phyloP scores from a whole-genome alignment of 176 grass and related monocot genomes.

The Rhynchospora pubera region DNA sequence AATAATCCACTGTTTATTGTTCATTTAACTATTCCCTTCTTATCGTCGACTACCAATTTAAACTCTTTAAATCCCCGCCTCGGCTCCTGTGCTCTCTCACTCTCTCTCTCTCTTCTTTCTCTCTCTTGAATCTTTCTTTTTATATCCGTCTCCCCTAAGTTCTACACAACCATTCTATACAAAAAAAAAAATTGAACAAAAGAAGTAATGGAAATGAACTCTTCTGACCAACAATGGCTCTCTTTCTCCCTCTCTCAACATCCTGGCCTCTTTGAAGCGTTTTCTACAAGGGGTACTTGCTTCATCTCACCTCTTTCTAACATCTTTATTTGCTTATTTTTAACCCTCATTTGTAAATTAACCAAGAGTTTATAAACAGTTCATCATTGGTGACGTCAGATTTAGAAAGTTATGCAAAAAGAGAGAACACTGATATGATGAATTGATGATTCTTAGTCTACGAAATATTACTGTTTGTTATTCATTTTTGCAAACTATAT shows the following conservation, averaged over 20 bases:
- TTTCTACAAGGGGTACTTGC: conserved; percentile 37
- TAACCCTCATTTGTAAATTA: not conserved
- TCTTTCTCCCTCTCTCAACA: conserved; percentile 82
- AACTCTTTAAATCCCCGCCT: conserved; percentile 37
- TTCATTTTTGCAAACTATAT: too few relatives aligned
- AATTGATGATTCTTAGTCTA: not conserved
- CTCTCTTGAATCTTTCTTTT: conserved; percentile 21
- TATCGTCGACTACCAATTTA: conserved; percentile 7
- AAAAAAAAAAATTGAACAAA: conserved; percentile 7
- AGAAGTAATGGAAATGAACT: conserved; percentile 54
- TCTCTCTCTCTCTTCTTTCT: conserved; percentile 3
- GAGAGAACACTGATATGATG: not conserved
- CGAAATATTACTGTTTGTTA: not conserved
- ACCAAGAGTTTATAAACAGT: not conserved
- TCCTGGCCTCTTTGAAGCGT: conserved; percentile 64
- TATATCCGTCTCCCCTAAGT: conserved; percentile 21
- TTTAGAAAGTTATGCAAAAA: too few relatives aligned
- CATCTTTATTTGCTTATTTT: not conserved
- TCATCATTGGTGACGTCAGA: too few relatives aligned
- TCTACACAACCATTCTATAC: conserved; percentile 14
- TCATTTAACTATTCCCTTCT: conserved; percentile 11
- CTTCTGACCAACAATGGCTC: conserved; percentile 68
- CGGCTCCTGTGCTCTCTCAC: conserved; percentile 39
- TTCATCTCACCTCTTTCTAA: conserved; percentile 11
- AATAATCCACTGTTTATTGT: conserved; percentile 1